Percentiles rank a stretch among this genome's conserved stretches.
Conservation (phyloP, 257 asterid genomes). For the Knoxia roxburghii region DNA sequence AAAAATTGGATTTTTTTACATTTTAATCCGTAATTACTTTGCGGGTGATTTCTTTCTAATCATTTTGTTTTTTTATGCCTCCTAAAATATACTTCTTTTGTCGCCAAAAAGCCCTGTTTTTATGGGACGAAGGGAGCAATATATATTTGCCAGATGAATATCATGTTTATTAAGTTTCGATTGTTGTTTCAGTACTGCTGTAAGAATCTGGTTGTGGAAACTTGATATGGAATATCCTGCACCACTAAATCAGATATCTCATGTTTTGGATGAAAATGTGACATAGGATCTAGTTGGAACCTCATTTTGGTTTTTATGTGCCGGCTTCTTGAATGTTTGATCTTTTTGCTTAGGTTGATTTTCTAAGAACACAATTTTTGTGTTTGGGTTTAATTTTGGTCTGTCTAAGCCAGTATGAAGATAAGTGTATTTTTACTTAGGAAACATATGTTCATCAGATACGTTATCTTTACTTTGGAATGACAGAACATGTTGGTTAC, state of each 20-base stretch:
- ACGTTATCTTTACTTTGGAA: too few species aligned
- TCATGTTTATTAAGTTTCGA: background rate
- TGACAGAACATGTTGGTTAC: too few species aligned
- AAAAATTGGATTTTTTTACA: background rate
- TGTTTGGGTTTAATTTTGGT: background rate
- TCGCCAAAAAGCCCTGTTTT: too few species aligned
- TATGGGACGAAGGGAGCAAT: too few species aligned
- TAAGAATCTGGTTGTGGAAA: background rate
- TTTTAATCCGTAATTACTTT: background rate
- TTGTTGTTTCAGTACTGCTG: background rate
- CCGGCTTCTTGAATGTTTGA: too few species aligned
- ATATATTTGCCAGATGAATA: background rate
- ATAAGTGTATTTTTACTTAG: background rate
- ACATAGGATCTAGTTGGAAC: too few species aligned
- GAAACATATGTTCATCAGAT: too few species aligned
- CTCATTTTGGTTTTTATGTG: background rate
- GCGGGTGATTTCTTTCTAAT: background rate
- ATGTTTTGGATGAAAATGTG: background rate
- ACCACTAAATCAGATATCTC: background rate
- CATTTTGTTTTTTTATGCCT: background rate
- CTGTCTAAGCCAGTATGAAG: background rate
- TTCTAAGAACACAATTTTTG: background rate
- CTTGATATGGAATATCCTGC: background rate
- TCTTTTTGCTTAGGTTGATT: background rate
- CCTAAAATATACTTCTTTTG: background rate